Evolutionary conservation across 208 protist genomes (phyloP).

Genomic region (Leishmania arabica): DNA sequence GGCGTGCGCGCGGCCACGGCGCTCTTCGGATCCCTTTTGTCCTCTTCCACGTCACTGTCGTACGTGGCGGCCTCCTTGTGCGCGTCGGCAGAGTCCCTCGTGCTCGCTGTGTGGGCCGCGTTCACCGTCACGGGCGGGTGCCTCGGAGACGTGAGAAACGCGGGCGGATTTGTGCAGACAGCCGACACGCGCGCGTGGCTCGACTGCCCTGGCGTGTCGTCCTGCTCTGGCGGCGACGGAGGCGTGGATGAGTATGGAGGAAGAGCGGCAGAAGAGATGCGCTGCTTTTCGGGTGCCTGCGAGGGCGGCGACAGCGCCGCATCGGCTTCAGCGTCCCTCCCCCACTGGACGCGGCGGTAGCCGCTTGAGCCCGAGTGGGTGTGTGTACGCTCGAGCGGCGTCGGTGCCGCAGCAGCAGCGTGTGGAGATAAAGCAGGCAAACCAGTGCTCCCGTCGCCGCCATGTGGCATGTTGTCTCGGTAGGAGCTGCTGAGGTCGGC

Average conservation of each 20-base stretch:
- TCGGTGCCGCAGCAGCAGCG: background rate
- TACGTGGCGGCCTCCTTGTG: background rate
- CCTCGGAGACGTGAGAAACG: conserved; percentile 3
- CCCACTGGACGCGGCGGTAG: background rate
- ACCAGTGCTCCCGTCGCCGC: background rate
- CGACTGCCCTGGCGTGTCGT: background rate
- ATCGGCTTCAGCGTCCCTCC: background rate
- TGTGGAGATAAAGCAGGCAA: background rate
- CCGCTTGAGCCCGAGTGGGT: background rate
- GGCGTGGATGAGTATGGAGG: background rate
- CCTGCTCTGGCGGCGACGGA: background rate
- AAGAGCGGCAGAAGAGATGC: background rate
- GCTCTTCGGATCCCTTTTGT: background rate
- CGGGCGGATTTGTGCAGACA: background rate
- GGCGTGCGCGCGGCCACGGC: background rate
- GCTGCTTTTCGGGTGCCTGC: background rate
- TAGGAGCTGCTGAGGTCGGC: background rate
- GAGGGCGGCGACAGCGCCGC: background rate
- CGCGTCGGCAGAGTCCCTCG: background rate
- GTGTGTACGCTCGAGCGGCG: conserved; percentile 3
- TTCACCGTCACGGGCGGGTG: background rate
- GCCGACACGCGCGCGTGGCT: background rate
- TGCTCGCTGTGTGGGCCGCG: background rate
- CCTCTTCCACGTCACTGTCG: conserved; percentile 3
- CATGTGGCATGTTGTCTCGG: background rate